Percentiles rank a stretch among this genome's conserved stretches.
Evolutionary conservation across 2,329 filamentous ascomycete species (phyloP).

Genomic region (Colletotrichum cuscutae): DNA sequence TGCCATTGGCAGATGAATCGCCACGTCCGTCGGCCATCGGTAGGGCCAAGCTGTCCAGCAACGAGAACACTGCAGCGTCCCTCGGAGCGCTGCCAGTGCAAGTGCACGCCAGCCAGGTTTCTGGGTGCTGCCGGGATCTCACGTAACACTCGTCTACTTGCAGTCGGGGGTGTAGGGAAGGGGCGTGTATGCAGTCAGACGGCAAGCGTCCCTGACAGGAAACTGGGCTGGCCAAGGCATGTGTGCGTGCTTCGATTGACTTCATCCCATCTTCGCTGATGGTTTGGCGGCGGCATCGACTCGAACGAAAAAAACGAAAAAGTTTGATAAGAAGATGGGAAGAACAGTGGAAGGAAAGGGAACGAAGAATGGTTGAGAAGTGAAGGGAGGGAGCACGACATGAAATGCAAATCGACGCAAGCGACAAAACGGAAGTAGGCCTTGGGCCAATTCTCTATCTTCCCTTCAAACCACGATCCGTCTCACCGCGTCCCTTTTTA

Average conservation of each 20-base stretch:
- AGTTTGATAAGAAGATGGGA: slow-evolving; percentile 17
- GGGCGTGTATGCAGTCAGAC: slow-evolving; percentile 10
- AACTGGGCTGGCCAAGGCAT: slow-evolving; percentile 15
- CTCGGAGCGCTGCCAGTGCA: neutral
- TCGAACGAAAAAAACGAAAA: slow-evolving; percentile 1
- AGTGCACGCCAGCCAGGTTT: slow-evolving; percentile 25
- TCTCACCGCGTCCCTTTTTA: slow-evolving; percentile 34
- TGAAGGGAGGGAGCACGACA: neutral
- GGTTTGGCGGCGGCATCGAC: slow-evolving; percentile 8
- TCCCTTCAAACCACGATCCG: neutral
- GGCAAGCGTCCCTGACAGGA: slow-evolving; percentile 24
- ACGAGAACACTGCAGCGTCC: neutral
- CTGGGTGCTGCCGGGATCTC: slow-evolving; percentile 32
- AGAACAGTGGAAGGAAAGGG: neutral
- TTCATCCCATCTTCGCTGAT: slow-evolving; percentile 28
- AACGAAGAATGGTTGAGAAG: neutral
- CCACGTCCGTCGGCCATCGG: neutral
- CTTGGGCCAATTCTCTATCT: neutral
- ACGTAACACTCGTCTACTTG: slow-evolving; percentile 31
- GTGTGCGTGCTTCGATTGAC: slow-evolving; percentile 33
- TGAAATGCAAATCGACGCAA: slow-evolving; percentile 10
- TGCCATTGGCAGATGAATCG: slow-evolving; percentile 9
- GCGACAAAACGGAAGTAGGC: neutral
- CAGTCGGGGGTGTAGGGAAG: slow-evolving; percentile 15
- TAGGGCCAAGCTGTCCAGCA: neutral